These are phyloP conservation scores for Metschnikowia vanudenii DNA, from an alignment of 805 yeast genomes.

Conservation along the genomic window DNA sequence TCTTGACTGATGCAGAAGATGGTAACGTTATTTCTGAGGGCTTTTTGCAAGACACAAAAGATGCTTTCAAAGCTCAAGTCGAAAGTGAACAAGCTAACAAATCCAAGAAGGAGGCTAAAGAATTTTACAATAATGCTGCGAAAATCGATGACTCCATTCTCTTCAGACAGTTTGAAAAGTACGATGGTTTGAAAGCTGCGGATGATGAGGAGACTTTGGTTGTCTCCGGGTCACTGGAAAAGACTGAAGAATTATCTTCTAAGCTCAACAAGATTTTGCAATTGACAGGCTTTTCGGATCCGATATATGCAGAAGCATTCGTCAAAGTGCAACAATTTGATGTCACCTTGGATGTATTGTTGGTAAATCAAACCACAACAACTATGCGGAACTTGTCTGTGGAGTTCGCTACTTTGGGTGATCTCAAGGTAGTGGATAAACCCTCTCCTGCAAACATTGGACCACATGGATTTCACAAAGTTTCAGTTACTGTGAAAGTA, in stretches of 20 bases:
- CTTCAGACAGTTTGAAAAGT: constrained; percentile 74
- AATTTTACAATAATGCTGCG: constrained; percentile 60
- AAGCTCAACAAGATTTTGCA: constrained; percentile 86
- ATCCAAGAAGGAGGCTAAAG: constrained; percentile 54
- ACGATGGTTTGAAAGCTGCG: constrained; percentile 23
- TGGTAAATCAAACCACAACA: constrained; percentile 90
- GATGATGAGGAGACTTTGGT: constrained; percentile 54
- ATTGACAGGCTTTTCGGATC: constrained; percentile 97
- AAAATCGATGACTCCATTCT: constrained; percentile 75
- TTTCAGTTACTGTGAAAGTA: constrained; percentile 87
- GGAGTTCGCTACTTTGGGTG: constrained; percentile 95
- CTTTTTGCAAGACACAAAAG: constrained; percentile 83
- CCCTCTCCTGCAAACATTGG: constrained; percentile 89
- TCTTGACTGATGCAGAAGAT: constrained; percentile 65
- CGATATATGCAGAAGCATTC: constrained; percentile 96
- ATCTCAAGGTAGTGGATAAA: constrained; percentile 88
- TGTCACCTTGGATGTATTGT: constrained; percentile 86
- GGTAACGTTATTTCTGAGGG: constrained; percentile 56
- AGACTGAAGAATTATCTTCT: constrained; percentile 63
- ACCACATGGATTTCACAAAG: constrained; percentile 94
- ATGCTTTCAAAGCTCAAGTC: constrained; percentile 75
- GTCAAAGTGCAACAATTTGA: constrained; percentile 96
- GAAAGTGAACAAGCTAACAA: constrained; percentile 57
- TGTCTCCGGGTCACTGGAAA: constrained; percentile 51
- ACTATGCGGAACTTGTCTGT: constrained; percentile 89